Conservation (phyloP, 345 rosid genomes). For the Mangifera indica region DNA sequence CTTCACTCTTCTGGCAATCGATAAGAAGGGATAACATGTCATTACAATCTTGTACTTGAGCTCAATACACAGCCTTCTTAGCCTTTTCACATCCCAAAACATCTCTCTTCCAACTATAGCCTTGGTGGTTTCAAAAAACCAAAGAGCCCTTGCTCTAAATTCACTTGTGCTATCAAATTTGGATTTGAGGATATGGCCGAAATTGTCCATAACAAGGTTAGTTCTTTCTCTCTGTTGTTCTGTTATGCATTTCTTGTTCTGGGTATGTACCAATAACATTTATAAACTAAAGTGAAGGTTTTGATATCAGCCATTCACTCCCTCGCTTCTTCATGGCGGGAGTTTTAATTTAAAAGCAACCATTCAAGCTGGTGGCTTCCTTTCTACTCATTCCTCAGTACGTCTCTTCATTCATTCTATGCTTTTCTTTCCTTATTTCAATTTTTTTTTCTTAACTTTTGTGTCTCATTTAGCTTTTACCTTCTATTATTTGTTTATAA, state of each 20-base stretch:
- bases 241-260: background rate
- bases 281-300: slow-evolving; percentile 37
- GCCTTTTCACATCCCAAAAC: slow-evolving; percentile 11
- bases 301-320: slow-evolving; percentile 79
- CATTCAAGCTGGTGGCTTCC: slow-evolving; percentile 84
- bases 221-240: background rate
- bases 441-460: background rate
- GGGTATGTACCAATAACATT: background rate
- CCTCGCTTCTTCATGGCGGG: slow-evolving; percentile 51
- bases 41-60: slow-evolving; percentile 2
- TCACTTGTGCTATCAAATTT: slow-evolving; percentile 36
- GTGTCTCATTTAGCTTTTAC: background rate
- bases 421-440: background rate
- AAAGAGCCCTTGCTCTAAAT: slow-evolving; percentile 26
- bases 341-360: slow-evolving; percentile 55
- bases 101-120: slow-evolving; percentile 15
- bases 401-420: slow-evolving; percentile 10
- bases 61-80: background rate
- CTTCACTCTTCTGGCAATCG: background rate
- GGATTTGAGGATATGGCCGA: slow-evolving; percentile 57
- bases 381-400: slow-evolving; percentile 89
- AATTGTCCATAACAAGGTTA: slow-evolving; percentile 71
- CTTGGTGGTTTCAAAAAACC: slow-evolving; percentile 16
- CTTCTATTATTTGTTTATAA: slow-evolving; percentile 11
- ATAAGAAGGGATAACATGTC: slow-evolving; percentile 4